A percentile compares a stretch with the other conserved stretches of the same genome.
phyloP scores from a whole-genome alignment of 164 flowering plant species.

The Umbilicus rupestris region DNA sequence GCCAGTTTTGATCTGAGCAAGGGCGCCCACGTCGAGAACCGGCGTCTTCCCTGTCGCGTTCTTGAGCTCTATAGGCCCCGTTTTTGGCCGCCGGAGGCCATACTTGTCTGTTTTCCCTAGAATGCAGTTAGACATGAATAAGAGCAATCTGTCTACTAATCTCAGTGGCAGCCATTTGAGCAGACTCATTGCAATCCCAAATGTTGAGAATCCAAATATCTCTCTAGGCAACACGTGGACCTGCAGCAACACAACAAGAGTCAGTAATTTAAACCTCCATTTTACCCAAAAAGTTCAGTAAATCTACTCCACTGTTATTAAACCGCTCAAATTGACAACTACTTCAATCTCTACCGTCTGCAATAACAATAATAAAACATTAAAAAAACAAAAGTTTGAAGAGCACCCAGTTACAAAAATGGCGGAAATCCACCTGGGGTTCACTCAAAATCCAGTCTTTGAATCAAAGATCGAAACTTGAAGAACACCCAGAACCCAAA shows the following conservation, averaged over 20 bases:
- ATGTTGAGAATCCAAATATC: constrained; percentile 7
- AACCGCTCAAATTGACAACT: background rate
- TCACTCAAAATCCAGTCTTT: background rate
- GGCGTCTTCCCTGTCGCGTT: constrained; percentile 6
- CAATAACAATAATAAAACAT: background rate
- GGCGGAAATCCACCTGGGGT: background rate
- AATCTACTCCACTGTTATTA: background rate
- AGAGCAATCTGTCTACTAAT: constrained; percentile 5
- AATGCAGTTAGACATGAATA: background rate
- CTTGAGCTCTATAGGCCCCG: constrained; percentile 8
- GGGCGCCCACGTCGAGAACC: constrained; percentile 7
- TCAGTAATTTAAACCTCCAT: background rate
- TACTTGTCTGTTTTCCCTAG: constrained; percentile 1
- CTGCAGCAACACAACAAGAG: background rate
- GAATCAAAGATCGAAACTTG: background rate
- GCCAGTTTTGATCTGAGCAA: constrained; percentile 2
- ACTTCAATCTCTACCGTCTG: background rate
- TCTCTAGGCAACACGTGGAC: constrained; percentile 7
- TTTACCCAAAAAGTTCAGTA: background rate
- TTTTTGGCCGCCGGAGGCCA: constrained; percentile 5
- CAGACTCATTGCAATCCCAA: constrained; percentile 3
- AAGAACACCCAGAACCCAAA: background rate
- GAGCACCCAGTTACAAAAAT: background rate
- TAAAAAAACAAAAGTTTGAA: background rate
- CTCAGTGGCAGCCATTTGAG: constrained; percentile 5